A percentile compares a stretch with the other conserved stretches of the same genome.
Conservation (phyloP, 495 filamentous ascomycete species). For the Hyaloscypha bicolor region DNA sequence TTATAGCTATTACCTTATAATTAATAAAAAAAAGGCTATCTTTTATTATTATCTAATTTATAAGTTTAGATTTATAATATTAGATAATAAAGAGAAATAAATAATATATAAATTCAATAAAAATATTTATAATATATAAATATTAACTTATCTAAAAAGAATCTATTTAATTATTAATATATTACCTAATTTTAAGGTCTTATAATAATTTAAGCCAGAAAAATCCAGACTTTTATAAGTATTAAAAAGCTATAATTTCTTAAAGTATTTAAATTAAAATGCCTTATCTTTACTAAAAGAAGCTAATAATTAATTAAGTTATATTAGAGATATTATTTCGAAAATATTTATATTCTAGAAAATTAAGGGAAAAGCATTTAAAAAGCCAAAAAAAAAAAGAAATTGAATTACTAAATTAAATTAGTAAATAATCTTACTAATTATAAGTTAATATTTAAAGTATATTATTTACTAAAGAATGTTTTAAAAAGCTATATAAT, state of each 20-base stretch:
- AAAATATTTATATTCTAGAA: slow-evolving; percentile 19
- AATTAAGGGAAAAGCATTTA: slow-evolving; percentile 20
- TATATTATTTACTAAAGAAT: too few species aligned
- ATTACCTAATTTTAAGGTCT: slow-evolving; percentile 31
- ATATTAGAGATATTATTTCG: slow-evolving; percentile 21
- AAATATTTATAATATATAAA: slow-evolving; percentile 41
- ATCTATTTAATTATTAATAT: slow-evolving; percentile 44
- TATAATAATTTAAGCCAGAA: slow-evolving; percentile 3
- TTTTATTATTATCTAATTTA: too few species aligned
- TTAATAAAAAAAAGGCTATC: slow-evolving; percentile 31
- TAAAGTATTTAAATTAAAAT: slow-evolving; percentile 15
- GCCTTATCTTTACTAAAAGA: slow-evolving; percentile 22
- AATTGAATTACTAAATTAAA: slow-evolving; percentile 15
- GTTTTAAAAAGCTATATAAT: too few species aligned
- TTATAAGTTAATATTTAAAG: too few species aligned
- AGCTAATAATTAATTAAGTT: slow-evolving; percentile 27
- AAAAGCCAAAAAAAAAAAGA: slow-evolving; percentile 26
- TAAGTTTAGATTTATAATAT: slow-evolving; percentile 17
- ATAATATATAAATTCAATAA: slow-evolving; percentile 26
- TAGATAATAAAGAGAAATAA: slow-evolving; percentile 22
- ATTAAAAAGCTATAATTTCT: slow-evolving; percentile 24
- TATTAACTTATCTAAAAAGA: slow-evolving; percentile 45
- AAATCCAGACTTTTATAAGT: slow-evolving; percentile 25
- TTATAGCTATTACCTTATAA: slow-evolving; percentile 40
- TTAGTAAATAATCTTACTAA: too few species aligned